phyloP scores from a whole-genome alignment of 2,329 filamentous ascomycete species.

The Claviceps pazoutovae region DNA sequence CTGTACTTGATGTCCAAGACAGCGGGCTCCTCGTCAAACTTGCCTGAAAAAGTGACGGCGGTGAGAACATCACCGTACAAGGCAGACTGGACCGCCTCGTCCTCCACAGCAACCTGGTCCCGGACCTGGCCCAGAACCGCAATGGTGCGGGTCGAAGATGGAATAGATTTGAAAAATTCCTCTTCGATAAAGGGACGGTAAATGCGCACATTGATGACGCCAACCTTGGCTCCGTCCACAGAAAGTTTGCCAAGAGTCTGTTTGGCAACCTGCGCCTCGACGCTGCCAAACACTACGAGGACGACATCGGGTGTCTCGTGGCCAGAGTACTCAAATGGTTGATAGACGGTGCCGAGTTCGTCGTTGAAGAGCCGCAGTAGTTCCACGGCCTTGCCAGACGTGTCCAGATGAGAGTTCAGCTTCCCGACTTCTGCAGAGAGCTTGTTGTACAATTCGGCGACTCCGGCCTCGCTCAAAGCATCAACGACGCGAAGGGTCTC shows the following conservation, averaged over 20 bases:
- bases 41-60: slow-evolving; percentile 63
- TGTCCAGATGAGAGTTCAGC: slow-evolving; percentile 55
- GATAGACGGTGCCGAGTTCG: slow-evolving; percentile 86
- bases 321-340: slow-evolving; percentile 86
- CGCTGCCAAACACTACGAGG: slow-evolving; percentile 81
- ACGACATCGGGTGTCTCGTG: slow-evolving; percentile 69
- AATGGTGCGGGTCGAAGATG: slow-evolving; percentile 59
- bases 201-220: slow-evolving; percentile 79
- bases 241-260: slow-evolving; percentile 66
- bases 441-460: slow-evolving; percentile 55
- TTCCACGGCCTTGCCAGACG: slow-evolving; percentile 56
- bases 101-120: slow-evolving; percentile 57
- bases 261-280: slow-evolving; percentile 73
- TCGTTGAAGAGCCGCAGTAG: slow-evolving; percentile 67
- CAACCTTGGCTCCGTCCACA: slow-evolving; percentile 61
- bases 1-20: slow-evolving; percentile 86
- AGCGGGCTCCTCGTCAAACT: slow-evolving; percentile 46
- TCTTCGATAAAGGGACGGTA: slow-evolving; percentile 95
- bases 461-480: slow-evolving; percentile 56
- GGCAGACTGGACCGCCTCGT: slow-evolving; percentile 64
- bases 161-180: slow-evolving; percentile 72
- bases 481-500: slow-evolving; percentile 76
- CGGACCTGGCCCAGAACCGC: slow-evolving; percentile 82
- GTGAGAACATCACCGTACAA: slow-evolving; percentile 88
- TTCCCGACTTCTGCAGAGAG: slow-evolving; percentile 48